Conservation (phyloP, 2,329 filamentous ascomycete genomes). For the Camillea tinctor region DNA sequence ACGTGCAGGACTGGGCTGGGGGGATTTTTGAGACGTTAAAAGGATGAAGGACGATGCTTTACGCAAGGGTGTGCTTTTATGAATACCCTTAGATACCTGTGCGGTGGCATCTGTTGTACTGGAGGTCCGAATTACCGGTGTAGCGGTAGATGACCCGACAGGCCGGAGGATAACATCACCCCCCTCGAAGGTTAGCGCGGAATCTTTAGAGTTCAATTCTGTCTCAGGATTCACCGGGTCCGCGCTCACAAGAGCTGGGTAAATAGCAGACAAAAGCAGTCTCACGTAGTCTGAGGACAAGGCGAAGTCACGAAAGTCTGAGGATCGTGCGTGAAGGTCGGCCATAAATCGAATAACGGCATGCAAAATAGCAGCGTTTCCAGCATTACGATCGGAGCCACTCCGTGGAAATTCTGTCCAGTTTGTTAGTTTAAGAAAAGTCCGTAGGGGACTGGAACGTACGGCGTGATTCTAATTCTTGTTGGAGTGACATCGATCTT, state of each 20-base stretch:
- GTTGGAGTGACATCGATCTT: slow-evolving; percentile 66
- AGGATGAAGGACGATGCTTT: slow-evolving; percentile 91
- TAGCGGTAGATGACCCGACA: slow-evolving; percentile 55
- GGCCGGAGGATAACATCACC: slow-evolving; percentile 82
- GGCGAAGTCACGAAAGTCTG: slow-evolving; percentile 79
- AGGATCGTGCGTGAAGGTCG: slow-evolving; percentile 74
- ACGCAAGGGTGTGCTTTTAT: slow-evolving; percentile 62
- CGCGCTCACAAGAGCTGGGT: slow-evolving; percentile 83
- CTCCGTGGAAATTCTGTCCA: slow-evolving; percentile 38
- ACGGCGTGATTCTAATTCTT: slow-evolving; percentile 57
- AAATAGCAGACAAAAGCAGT: slow-evolving; percentile 75
- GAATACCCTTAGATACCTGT: slow-evolving; percentile 34
- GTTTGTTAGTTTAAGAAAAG: slow-evolving; percentile 3
- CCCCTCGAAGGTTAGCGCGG: slow-evolving; percentile 79
- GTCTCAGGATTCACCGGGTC: slow-evolving; percentile 80
- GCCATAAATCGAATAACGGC: slow-evolving; percentile 77
- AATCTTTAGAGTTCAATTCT: slow-evolving; percentile 82
- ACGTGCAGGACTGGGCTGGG: slow-evolving; percentile 59
- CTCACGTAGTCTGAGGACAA: slow-evolving; percentile 78
- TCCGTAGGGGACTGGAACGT: slow-evolving; percentile 27
- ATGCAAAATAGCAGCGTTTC: slow-evolving; percentile 67
- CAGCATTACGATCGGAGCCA: slow-evolving; percentile 49
- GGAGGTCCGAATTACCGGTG: slow-evolving; percentile 73
- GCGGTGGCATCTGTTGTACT: slow-evolving; percentile 51
- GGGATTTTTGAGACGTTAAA: slow-evolving; percentile 67